These are phyloP conservation scores for Apiospora sp. DNA, from an alignment of 2,329 filamentous ascomycete genomes.

Conservation along the genomic window DNA sequence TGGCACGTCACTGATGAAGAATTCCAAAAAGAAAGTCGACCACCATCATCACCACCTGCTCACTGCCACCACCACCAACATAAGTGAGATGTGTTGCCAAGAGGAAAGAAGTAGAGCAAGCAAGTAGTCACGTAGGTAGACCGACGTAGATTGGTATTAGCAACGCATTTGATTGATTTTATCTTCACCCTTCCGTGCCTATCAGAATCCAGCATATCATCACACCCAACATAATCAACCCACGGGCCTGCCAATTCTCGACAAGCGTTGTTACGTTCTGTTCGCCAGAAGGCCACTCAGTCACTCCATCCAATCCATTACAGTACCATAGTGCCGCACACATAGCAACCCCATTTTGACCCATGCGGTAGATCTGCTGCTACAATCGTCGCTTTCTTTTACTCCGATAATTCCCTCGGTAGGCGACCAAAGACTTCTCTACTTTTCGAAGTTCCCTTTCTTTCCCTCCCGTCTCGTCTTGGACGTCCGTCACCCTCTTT, in stretches of 20 bases:
- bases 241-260: constrained; percentile 19
- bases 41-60: neutral
- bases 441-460: constrained; percentile 16
- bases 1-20: neutral
- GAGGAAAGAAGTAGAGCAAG: neutral
- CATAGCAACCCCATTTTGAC: constrained; percentile 22
- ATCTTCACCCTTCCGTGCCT: constrained; percentile 21
- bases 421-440: constrained; percentile 18
- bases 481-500: constrained; percentile 21
- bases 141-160: neutral
- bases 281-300: constrained; percentile 15
- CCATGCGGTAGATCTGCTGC: constrained; percentile 24
- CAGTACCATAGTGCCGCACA: constrained; percentile 17
- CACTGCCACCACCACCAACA: neutral
- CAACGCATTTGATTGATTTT: neutral
- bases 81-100: too few species aligned
- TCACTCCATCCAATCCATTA: constrained; percentile 21
- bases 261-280: constrained; percentile 21
- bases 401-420: constrained; percentile 24
- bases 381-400: constrained; percentile 23
- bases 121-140: neutral
- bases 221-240: constrained; percentile 21
- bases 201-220: constrained; percentile 20
- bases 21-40: neutral
- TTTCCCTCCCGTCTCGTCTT: constrained; percentile 14